Evolutionary conservation across 768 basidiomycete species (phyloP), one percentile per base, ranked within the genome.

Genomic region (Rhodotorula graminis): DNA sequence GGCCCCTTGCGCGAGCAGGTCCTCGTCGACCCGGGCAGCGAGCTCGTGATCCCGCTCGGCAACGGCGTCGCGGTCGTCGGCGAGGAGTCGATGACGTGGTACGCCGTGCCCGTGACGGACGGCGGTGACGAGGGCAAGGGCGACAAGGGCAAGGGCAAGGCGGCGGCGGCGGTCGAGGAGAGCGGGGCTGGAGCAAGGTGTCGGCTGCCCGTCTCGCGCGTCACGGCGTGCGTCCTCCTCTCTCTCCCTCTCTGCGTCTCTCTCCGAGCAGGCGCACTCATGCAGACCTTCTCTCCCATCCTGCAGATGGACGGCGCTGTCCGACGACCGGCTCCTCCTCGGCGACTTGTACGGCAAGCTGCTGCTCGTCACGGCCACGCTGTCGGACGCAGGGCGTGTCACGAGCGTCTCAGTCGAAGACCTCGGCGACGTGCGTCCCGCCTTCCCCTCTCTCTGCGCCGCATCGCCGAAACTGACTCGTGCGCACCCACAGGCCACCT

Each of bases 341-440:
- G 74, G 69, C 52, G 78, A 78, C 61, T 55, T 77, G 16, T 72
- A 73, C 44, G 78, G 74, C 37, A 69, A 72, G 27, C 63, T 76
- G 23, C 61, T 74, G 49, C 52, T 56, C 42, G 19, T 70, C 40
- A 50, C 23, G 21, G 33, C 31, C 23, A 23, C 23, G 50, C 7
- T 52, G 7, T 25, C 50, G 6, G 50, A 23, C 50, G 3, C 46
- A 14, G 49, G 16, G 6, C 42, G 44, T 16, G 65, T 68, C 29
- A 65, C 29, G 37, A 27, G n/a, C n/a, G 44, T 78, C 33, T 59
- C 71, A 10, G 81, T 90, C 4, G 74, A 88, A 40, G 87, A 89
- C 47, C 83, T 93, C 16, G 92, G 92, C 77, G 86, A 89, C 82
- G 91, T 61, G 44, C 40, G 60, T 46, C 58, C n/a, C 11, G 4